phyloP scores from a whole-genome alignment of 495 filamentous ascomycete genomes.

The Rhypophila decipiens region DNA sequence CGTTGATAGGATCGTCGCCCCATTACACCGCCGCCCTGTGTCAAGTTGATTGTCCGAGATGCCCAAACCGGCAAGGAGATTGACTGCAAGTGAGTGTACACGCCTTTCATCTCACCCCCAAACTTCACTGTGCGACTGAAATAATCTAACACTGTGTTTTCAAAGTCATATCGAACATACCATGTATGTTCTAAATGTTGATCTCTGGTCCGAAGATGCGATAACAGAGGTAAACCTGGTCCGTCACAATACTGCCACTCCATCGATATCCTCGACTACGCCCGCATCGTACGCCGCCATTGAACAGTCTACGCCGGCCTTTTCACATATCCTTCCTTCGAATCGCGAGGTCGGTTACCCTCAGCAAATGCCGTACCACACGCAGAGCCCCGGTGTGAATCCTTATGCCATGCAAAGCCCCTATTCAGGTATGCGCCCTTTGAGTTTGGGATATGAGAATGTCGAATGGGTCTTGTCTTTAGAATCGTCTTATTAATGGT shows the following conservation, averaged over 20 bases:
- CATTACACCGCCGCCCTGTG: conserved; percentile 92
- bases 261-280: conserved; percentile 75
- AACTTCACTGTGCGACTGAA: too few species aligned
- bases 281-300: conserved; percentile 28
- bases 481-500: neutral
- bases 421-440: conserved; percentile 15
- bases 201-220: conserved; percentile 82
- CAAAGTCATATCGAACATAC: conserved; percentile 63
- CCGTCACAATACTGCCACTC: conserved; percentile 76
- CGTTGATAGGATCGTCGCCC: conserved; percentile 74
- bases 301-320: conserved; percentile 26
- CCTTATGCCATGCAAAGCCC: conserved; percentile 17
- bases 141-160: neutral
- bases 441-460: neutral
- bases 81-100: conserved; percentile 69
- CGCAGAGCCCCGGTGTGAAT: conserved; percentile 12
- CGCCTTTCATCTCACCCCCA: too few species aligned
- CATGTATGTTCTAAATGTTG: conserved; percentile 89
- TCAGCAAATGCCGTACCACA: conserved; percentile 16
- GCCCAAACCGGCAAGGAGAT: conserved; percentile 75
- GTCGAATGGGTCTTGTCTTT: neutral
- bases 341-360: conserved; percentile 20
- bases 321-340: conserved; percentile 28
- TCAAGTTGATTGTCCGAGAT: conserved; percentile 77
- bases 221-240: conserved; percentile 91